Percentiles rank a stretch among this genome's conserved stretches.
Conservation (phyloP, 495 filamentous ascomycete species). For the Recurvomyces mirabilis region DNA sequence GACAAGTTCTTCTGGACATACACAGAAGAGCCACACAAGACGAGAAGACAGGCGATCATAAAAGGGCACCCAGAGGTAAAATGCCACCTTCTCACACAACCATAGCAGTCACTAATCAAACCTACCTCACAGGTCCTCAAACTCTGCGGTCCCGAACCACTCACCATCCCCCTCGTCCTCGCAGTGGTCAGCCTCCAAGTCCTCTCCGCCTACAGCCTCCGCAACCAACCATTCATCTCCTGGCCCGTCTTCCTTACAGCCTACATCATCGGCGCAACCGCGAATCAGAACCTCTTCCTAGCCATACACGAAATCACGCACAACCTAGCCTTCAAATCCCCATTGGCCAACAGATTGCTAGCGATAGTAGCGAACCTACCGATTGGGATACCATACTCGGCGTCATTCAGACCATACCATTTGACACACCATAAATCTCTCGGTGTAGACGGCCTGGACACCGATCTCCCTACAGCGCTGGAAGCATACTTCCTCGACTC, state of each 20-base stretch:
- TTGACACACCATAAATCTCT: conserved; percentile 98
- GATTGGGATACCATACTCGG: conserved; percentile 91
- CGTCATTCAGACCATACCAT: conserved; percentile 97
- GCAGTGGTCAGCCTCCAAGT: conserved; percentile 77
- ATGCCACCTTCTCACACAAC: too few relatives aligned
- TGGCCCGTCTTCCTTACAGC: conserved; percentile 73
- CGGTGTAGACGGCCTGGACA: conserved; percentile 91
- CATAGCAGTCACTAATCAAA: neutral
- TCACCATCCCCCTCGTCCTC: conserved; percentile 88
- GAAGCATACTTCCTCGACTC: conserved; percentile 93
- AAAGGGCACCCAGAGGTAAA: conserved; percentile 93
- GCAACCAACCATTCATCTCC: conserved; percentile 68
- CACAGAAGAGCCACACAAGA: conserved; percentile 93
- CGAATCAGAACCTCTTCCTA: conserved; percentile 97
- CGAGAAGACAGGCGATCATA: conserved; percentile 83
- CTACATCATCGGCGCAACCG: conserved; percentile 88
- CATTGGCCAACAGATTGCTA: conserved; percentile 71
- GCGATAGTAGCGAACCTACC: conserved; percentile 92
- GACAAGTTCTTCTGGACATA: conserved; percentile 83
- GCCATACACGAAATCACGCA: conserved; percentile 99
- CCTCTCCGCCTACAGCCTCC: conserved; percentile 65
- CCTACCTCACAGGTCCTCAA: conserved; percentile 68
- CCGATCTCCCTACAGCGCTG: conserved; percentile 82
- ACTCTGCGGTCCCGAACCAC: conserved; percentile 90
- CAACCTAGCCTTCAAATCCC: conserved; percentile 84